Conservation (phyloP, 805 yeast species). For the Ogataea thermomethanolica region DNA sequence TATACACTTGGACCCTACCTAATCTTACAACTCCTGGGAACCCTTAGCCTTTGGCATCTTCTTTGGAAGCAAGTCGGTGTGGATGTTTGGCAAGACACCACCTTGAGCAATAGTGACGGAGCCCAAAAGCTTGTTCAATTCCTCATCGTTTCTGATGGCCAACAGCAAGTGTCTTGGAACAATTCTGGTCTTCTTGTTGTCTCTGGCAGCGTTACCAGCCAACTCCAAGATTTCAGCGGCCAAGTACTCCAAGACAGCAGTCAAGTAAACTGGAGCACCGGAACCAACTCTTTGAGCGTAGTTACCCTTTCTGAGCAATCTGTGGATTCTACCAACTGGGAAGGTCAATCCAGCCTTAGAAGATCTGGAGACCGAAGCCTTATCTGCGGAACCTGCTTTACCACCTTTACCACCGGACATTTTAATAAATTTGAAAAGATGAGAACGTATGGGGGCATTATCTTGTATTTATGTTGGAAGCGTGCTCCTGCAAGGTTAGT, state of each 20-base stretch:
- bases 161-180: conserved; percentile 98
- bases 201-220: conserved; percentile 99
- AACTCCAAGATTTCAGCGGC: conserved; percentile 97
- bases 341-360: conserved; percentile 97
- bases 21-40: conserved; percentile 53
- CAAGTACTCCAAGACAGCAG: conserved; percentile 94
- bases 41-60: conserved; percentile 52
- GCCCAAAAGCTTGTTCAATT: conserved; percentile 86
- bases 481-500: background rate
- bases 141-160: conserved; percentile 99
- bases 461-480: conserved; percentile 12
- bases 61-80: conserved; percentile 79
- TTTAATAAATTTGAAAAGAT: conserved; percentile 20
- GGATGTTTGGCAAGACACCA: conserved; percentile 98
- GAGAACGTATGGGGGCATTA: conserved; percentile 8
- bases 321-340: conserved; percentile 99
- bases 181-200: conserved; percentile 97
- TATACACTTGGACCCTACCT: conserved; percentile 23
- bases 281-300: conserved; percentile 99
- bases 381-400: conserved; percentile 92
- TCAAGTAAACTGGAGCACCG: conserved; percentile 97
- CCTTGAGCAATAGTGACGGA: conserved; percentile 98
- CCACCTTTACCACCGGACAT: conserved; percentile 81
- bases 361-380: conserved; percentile 97
- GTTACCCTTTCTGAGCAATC: conserved; percentile 94